Percentiles rank a stretch among this genome's conserved stretches.
These are phyloP conservation scores for Gaeumannomyces tritici DNA, from an alignment of 2,329 filamentous ascomycete species.

Conservation along the genomic window DNA sequence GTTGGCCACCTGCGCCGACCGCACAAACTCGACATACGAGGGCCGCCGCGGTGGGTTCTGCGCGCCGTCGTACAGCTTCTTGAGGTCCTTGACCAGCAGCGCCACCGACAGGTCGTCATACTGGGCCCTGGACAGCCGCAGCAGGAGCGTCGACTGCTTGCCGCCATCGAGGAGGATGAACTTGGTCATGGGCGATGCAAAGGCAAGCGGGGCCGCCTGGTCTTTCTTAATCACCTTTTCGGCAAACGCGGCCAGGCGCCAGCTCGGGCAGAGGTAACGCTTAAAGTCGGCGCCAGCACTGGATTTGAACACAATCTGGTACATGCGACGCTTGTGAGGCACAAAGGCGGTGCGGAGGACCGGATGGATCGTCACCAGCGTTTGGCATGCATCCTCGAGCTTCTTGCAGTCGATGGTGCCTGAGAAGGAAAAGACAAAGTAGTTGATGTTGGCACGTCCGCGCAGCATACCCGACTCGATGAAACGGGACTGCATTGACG, in stretches of 20 bases:
- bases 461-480: conserved; percentile 38
- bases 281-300: conserved; percentile 31
- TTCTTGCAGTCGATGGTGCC: conserved; percentile 30
- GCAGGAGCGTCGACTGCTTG: conserved; percentile 34
- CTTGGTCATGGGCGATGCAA: conserved; percentile 34
- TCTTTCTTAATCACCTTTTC: conserved; percentile 33
- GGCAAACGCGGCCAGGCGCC: conserved; percentile 26
- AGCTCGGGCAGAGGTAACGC: conserved; percentile 28
- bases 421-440: conserved; percentile 37
- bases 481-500: conserved; percentile 34
- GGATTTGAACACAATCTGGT: conserved; percentile 35
- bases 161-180: conserved; percentile 40
- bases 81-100: conserved; percentile 37
- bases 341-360: conserved; percentile 47
- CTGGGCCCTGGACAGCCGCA: conserved; percentile 39
- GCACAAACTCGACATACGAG: conserved; percentile 37
- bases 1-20: conserved; percentile 26
- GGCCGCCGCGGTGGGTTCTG: conserved; percentile 23
- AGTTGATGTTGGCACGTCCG: conserved; percentile 33
- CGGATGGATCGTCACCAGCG: conserved; percentile 33
- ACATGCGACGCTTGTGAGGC: conserved; percentile 32
- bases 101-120: conserved; percentile 36
- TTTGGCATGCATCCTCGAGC: conserved; percentile 35
- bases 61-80: conserved; percentile 31
- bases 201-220: conserved; percentile 27